Base-by-base conservation (phyloP, 805 yeast species). In the Saturnispora saitoi region DNA sequence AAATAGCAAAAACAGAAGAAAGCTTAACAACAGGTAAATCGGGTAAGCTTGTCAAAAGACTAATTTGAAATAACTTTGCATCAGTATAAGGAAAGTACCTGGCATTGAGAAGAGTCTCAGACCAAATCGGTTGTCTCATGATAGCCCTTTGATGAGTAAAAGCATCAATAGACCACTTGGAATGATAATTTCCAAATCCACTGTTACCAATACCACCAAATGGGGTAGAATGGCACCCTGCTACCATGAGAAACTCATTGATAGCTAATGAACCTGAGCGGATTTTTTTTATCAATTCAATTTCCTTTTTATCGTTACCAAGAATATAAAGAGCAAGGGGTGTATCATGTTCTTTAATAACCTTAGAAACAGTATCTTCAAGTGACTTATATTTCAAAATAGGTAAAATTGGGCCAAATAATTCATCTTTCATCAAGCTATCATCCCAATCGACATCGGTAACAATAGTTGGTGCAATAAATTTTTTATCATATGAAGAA, bases 181-280 rank as follows among this genome's bases (percentile, higher is more conserved):
- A 96, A 61, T 89, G 96, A 66, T 88, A 89, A 31, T 74, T 67
- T 10, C 97, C 97, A 50, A 70, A 69, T 1, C 98, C 98, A 0
- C 96, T 86, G 14, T 62, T 62, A 12, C 97, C 96, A 48, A 90
- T 68, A 22, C 98, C 98, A 31, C 98, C 98, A 66, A 90, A 91
- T 24, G 97, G 97, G 3, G 86, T 72, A 6, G 71, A 50, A 47
- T 45, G 48, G 42, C 84, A 71, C 1, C 79, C 90, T 39, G 78
- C 87, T 53, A 88, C 95, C 58, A 86, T 52, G 43, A 87, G 45
- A 0, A 81, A 47, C 55, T 89, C 96, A 60, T 88, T 87, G 52
- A 86, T 69, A 42, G 78, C 63, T 12, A 80, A 69, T 4, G 78
- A 83, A 26, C 96, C 96, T 0, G 93, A 82, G 59, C 95, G 75